Percentiles rank a stretch among this genome's conserved stretches.
Evolutionary conservation across 805 yeast genomes (phyloP).

Genomic region (Cyberlindnera americana): DNA sequence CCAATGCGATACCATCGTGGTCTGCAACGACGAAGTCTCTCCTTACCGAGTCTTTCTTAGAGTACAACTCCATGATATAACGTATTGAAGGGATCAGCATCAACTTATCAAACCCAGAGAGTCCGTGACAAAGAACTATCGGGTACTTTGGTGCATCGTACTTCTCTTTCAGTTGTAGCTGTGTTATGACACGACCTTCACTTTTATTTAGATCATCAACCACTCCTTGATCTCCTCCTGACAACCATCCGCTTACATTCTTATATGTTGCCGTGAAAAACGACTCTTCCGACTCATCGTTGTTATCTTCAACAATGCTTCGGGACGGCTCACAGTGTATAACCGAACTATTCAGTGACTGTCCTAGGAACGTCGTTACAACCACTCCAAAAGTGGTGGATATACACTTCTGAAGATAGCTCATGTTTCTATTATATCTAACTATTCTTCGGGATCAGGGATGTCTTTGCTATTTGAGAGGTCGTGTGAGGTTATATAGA

Average conservation of each 20-base stretch:
- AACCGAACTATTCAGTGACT: not conserved
- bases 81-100: slow-evolving; percentile 40
- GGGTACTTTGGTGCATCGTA: slow-evolving; percentile 67
- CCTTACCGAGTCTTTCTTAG: slow-evolving; percentile 13
- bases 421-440: too few relatives aligned
- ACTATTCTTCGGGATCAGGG: too few relatives aligned
- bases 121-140: slow-evolving; percentile 80
- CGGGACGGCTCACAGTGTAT: not conserved
- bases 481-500: too few relatives aligned
- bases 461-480: too few relatives aligned
- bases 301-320: too few relatives aligned
- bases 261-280: too few relatives aligned
- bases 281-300: not conserved
- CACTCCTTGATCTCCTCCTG: too few relatives aligned
- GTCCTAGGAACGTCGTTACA: not conserved
- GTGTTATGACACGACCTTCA: slow-evolving; percentile 13
- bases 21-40: slow-evolving; percentile 23
- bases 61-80: slow-evolving; percentile 25
- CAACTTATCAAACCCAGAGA: slow-evolving; percentile 72
- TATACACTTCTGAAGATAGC: not conserved
- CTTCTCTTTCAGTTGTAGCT: slow-evolving; percentile 28
- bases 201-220: too few relatives aligned
- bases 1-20: slow-evolving; percentile 42
- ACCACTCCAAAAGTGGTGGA: not conserved
- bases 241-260: too few relatives aligned